Evolutionary conservation across 2,329 filamentous ascomycete genomes (phyloP).

Genomic region (Pochonia chlamydosporia): DNA sequence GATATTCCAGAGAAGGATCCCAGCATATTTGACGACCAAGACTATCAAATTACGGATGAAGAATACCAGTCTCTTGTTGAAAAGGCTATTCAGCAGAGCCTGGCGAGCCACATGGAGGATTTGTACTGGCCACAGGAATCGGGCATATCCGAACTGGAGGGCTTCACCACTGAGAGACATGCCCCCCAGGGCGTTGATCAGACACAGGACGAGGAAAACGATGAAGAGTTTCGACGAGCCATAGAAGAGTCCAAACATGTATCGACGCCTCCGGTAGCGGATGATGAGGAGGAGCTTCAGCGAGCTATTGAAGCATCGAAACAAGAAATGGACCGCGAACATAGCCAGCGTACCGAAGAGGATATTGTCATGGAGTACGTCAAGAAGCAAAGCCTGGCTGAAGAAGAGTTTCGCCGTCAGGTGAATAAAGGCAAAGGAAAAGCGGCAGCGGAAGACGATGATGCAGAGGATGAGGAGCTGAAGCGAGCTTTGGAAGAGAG

Average conservation of each 20-base stretch:
- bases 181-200: not conserved
- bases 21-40: conserved; percentile 31
- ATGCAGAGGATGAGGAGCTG: conserved; percentile 50
- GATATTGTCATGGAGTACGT: conserved; percentile 71
- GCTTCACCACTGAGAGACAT: conserved; percentile 1
- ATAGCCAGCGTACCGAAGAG: conserved; percentile 53
- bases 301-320: conserved; percentile 40
- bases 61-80: conserved; percentile 53
- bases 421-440: conserved; percentile 28
- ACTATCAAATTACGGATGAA: conserved; percentile 46
- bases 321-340: conserved; percentile 35
- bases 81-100: conserved; percentile 48
- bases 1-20: conserved; percentile 18
- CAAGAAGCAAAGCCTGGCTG: conserved; percentile 68
- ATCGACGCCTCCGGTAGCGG: not conserved
- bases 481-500: conserved; percentile 50
- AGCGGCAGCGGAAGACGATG: conserved; percentile 17
- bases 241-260: conserved; percentile 31
- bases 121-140: conserved; percentile 12
- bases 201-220: not conserved
- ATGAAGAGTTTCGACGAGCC: conserved; percentile 32
- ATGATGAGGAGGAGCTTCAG: conserved; percentile 27
- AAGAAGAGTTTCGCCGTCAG: conserved; percentile 48
- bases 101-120: conserved; percentile 21
- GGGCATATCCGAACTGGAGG: conserved; percentile 13